Evolutionary conservation across 192 early-diverging fungal genomes (phyloP).

Genomic region (Mortierella hygrophila): DNA sequence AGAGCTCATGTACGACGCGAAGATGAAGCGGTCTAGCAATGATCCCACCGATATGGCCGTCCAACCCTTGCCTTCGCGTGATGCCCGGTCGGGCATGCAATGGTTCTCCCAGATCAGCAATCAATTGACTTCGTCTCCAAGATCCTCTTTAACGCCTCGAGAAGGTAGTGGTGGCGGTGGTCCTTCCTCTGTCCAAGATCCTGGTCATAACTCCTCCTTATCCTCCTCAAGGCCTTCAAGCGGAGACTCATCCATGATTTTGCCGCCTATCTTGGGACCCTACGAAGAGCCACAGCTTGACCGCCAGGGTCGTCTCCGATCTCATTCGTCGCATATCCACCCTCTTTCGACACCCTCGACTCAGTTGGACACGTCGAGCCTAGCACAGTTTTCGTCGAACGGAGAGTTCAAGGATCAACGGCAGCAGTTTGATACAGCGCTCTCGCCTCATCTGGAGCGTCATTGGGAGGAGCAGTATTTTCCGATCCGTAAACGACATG

Average conservation of each 20-base stretch:
- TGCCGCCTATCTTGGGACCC: slow-evolving; percentile 31
- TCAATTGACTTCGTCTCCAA: not conserved
- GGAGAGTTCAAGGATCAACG: not conserved
- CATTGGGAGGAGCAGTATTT: slow-evolving; percentile 31
- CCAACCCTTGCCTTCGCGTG: slow-evolving; percentile 43
- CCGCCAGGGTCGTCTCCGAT: not conserved
- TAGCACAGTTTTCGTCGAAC: not conserved
- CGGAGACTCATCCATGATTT: not conserved
- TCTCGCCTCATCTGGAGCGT: slow-evolving; percentile 26
- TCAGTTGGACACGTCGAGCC: not conserved
- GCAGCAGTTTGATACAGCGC: slow-evolving; percentile 6
- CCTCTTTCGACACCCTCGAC: slow-evolving; percentile 21
- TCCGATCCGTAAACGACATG: slow-evolving; percentile 39
- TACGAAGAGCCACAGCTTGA: slow-evolving; percentile 2
- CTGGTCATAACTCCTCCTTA: not conserved
- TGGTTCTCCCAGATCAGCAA: slow-evolving; percentile 50
- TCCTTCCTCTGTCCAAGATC: not conserved
- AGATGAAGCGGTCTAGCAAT: slow-evolving; percentile 32
- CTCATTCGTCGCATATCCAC: slow-evolving; percentile 34
- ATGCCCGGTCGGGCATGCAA: slow-evolving; percentile 37
- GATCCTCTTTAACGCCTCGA: not conserved
- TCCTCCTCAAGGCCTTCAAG: not conserved
- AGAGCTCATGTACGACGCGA: slow-evolving; percentile 19
- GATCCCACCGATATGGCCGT: slow-evolving; percentile 35
- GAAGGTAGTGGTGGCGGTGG: not conserved